These are phyloP conservation scores for Zygosaccharomyces siamensis DNA, from an alignment of 805 yeast genomes.

Conservation along the genomic window DNA sequence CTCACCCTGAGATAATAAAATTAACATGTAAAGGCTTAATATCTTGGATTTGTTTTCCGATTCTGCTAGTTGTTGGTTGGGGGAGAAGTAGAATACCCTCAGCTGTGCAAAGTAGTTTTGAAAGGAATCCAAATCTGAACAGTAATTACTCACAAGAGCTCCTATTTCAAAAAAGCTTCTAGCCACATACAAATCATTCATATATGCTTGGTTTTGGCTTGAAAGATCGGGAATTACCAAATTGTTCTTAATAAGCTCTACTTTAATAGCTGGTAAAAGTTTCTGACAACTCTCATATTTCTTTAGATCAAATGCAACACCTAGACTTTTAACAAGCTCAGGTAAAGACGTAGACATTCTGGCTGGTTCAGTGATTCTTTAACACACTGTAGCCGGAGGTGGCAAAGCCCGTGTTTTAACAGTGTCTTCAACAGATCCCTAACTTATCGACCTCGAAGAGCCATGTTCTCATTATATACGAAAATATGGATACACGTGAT, in stretches of 20 bases:
- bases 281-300: conserved; percentile 58
- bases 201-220: conserved; percentile 33
- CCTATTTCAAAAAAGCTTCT: conserved; percentile 85
- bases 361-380: neutral
- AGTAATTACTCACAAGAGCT: conserved; percentile 69
- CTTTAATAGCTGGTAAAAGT: conserved; percentile 65
- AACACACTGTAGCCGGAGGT: conserved; percentile 2
- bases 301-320: conserved; percentile 55
- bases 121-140: conserved; percentile 57
- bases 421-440: neutral
- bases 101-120: conserved; percentile 69
- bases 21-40: conserved; percentile 68
- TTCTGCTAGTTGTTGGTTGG: conserved; percentile 33
- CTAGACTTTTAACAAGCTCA: conserved; percentile 63
- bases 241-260: conserved; percentile 72
- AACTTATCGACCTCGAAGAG: neutral
- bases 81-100: conserved; percentile 62
- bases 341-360: conserved; percentile 48
- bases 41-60: conserved; percentile 67
- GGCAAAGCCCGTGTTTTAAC: conserved; percentile 7
- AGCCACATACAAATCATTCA: conserved; percentile 69
- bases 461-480: conserved; percentile 4
- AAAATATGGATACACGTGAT: neutral
- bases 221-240: conserved; percentile 61
- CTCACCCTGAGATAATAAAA: conserved; percentile 75